phyloP scores from a whole-genome alignment of 202 grass and related monocot genomes.

The Digitaria exilis region DNA sequence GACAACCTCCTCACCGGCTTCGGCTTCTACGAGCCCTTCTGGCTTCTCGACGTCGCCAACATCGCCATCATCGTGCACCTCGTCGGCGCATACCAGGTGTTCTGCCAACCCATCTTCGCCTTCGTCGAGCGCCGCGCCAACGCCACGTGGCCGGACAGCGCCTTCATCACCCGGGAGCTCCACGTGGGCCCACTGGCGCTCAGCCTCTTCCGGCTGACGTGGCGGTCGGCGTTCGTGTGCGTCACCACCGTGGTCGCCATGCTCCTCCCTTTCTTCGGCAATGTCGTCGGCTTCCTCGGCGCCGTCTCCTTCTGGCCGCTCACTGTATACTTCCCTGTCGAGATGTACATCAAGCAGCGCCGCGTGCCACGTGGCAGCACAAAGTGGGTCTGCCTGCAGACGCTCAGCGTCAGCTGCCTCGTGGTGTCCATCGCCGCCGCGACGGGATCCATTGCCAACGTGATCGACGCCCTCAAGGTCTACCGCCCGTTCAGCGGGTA shows the following conservation, averaged over 20 bases:
- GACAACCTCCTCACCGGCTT: slow-evolving; percentile 92
- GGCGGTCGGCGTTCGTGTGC: slow-evolving; percentile 75
- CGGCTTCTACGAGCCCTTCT: slow-evolving; percentile 93
- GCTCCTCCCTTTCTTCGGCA: slow-evolving; percentile 83
- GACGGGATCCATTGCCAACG: slow-evolving; percentile 52
- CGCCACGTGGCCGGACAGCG: slow-evolving; percentile 42
- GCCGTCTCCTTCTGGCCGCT: slow-evolving; percentile 83
- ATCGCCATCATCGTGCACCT: slow-evolving; percentile 85
- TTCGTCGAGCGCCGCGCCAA: slow-evolving; percentile 58
- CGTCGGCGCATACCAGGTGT: slow-evolving; percentile 86
- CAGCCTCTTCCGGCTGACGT: slow-evolving; percentile 68
- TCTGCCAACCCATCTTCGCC: slow-evolving; percentile 84
- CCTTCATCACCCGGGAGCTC: slow-evolving; percentile 44
- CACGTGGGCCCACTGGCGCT: slow-evolving; percentile 34
- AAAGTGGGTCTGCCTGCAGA: slow-evolving; percentile 57
- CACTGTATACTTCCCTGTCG: slow-evolving; percentile 79
- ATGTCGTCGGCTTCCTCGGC: slow-evolving; percentile 74
- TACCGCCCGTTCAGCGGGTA: slow-evolving; percentile 50
- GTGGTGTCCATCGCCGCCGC: slow-evolving; percentile 60
- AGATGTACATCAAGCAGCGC: slow-evolving; percentile 75
- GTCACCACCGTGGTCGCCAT: slow-evolving; percentile 74
- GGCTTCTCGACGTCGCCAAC: slow-evolving; percentile 89
- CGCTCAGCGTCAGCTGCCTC: slow-evolving; percentile 62
- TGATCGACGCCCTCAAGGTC: slow-evolving; percentile 42
- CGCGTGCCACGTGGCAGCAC: slow-evolving; percentile 19